phyloP scores from a whole-genome alignment of 495 filamentous ascomycete genomes.

The Penicillium dipodomyicola region DNA sequence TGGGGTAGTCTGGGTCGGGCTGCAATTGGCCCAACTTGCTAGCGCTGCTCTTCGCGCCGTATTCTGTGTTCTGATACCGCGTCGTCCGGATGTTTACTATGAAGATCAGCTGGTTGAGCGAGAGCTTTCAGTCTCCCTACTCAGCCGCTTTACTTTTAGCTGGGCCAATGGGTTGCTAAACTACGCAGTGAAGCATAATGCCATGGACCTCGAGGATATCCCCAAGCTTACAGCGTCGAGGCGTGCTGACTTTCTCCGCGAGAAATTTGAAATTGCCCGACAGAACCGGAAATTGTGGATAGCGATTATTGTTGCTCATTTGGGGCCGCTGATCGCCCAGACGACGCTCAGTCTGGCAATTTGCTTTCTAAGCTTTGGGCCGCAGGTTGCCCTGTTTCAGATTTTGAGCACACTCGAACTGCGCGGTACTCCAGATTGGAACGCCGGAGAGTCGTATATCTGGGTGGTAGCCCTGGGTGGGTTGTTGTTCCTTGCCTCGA shows the following conservation, averaged over 20 bases:
- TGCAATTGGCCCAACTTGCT: slow-evolving; percentile 25
- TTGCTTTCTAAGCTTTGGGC: slow-evolving; percentile 61
- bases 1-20: slow-evolving; percentile 13
- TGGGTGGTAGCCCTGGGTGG: slow-evolving; percentile 65
- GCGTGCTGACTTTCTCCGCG: slow-evolving; percentile 30
- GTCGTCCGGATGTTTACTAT: slow-evolving; percentile 63
- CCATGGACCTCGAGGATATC: slow-evolving; percentile 59
- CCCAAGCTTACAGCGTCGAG: slow-evolving; percentile 41
- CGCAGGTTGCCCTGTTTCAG: slow-evolving; percentile 66
- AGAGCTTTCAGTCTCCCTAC: slow-evolving; percentile 57
- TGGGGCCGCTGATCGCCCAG: slow-evolving; percentile 52
- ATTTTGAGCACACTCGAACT: slow-evolving; percentile 62
- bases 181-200: slow-evolving; percentile 51
- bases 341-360: slow-evolving; percentile 50
- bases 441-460: slow-evolving; percentile 52
- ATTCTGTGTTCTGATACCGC: slow-evolving; percentile 50
- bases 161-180: slow-evolving; percentile 59
- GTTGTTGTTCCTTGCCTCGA: slow-evolving; percentile 52
- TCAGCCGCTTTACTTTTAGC: slow-evolving; percentile 60
- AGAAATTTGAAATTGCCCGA: slow-evolving; percentile 51
- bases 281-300: slow-evolving; percentile 58
- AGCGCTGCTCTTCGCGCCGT: slow-evolving; percentile 32
- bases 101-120: slow-evolving; percentile 60
- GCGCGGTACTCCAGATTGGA: slow-evolving; percentile 38
- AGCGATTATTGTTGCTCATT: slow-evolving; percentile 56